Percentiles rank a stretch among this genome's conserved stretches.
These are phyloP conservation scores for Pythium rishiriense DNA, from an alignment of 352 stramenopile species.

Conservation along the genomic window DNA sequence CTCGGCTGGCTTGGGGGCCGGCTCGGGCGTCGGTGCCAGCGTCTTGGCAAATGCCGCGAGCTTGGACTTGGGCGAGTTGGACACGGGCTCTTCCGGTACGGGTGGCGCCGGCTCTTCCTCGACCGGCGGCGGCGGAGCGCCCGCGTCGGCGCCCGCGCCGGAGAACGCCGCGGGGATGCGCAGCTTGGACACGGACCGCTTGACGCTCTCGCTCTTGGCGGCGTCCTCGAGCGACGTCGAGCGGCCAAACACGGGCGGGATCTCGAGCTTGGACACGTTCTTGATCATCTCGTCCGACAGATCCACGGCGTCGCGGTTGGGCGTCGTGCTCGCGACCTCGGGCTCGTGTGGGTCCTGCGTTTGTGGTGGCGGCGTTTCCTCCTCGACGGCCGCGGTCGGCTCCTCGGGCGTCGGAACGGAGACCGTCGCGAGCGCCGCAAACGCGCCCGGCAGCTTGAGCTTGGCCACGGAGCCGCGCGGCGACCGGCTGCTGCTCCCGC, in stretches of 20 bases:
- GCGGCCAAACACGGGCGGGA: constrained; percentile 26
- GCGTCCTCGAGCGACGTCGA: constrained; percentile 15
- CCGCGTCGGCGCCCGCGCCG: not conserved
- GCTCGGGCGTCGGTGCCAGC: constrained; percentile 11
- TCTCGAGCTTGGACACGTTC: constrained; percentile 27
- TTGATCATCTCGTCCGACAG: constrained; percentile 2
- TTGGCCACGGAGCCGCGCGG: constrained; percentile 19
- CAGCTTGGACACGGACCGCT: constrained; percentile 65
- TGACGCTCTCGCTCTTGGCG: not conserved
- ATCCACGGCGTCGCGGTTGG: constrained; percentile 31
- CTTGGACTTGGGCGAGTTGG: constrained; percentile 18
- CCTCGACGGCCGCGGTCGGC: not conserved
- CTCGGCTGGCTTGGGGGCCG: not conserved
- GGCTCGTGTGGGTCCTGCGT: constrained; percentile 29
- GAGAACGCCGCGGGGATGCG: constrained; percentile 51
- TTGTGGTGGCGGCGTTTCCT: constrained; percentile 42
- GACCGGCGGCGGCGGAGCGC: constrained; percentile 16
- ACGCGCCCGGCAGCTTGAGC: constrained; percentile 26
- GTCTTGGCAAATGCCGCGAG: constrained; percentile 24
- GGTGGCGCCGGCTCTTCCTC: constrained; percentile 15
- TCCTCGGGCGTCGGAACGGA: not conserved
- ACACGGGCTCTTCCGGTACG: constrained; percentile 4
- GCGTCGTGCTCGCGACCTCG: constrained; percentile 7
- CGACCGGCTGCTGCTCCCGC: not conserved
- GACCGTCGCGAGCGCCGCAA: constrained; percentile 6